These are phyloP conservation scores for Podila horticola DNA, from an alignment of 192 early-diverging fungal species.

Conservation along the genomic window DNA sequence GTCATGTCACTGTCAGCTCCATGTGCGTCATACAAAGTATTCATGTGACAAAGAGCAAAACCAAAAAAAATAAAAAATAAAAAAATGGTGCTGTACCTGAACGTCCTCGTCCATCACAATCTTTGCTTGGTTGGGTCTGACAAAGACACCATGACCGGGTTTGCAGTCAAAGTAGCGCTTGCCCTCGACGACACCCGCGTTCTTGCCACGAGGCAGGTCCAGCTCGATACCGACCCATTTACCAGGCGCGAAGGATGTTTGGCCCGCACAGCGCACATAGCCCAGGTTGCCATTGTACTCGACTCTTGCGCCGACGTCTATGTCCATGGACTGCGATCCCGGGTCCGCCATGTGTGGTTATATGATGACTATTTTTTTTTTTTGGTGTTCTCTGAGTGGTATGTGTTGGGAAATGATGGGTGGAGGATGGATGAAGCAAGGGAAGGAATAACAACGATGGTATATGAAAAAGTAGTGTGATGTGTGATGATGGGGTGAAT, in stretches of 20 bases:
- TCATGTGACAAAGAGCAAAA: no score
- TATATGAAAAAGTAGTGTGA: no score
- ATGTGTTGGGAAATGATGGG: no score
- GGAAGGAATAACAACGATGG: no score
- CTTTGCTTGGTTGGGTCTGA: constrained; percentile 71
- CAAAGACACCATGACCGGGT: constrained; percentile 81
- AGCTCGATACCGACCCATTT: constrained; percentile 94
- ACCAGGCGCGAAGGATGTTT: constrained; percentile 85
- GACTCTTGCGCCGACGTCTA: constrained; percentile 34
- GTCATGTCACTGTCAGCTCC: no score
- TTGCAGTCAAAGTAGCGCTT: constrained; percentile 83
- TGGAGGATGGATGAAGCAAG: no score
- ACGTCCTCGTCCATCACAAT: constrained; percentile 9
- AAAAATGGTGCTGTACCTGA: neutral
- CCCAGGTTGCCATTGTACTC: constrained; percentile 44
- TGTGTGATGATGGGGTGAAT: no score
- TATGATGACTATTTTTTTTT: no score
- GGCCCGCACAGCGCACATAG: constrained; percentile 81
- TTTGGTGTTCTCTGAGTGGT: no score
- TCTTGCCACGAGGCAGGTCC: constrained; percentile 77
- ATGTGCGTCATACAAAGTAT: no score
- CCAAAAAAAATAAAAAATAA: no score
- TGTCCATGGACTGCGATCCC: constrained; percentile 19
- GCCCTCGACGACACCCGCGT: constrained; percentile 81
- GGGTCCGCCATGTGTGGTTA: constrained; percentile 28